Evolutionary conservation across 2,329 filamentous ascomycete species (phyloP), one percentile per base, ranked within the genome.

Genomic region (Tolypocladium tundrense): DNA sequence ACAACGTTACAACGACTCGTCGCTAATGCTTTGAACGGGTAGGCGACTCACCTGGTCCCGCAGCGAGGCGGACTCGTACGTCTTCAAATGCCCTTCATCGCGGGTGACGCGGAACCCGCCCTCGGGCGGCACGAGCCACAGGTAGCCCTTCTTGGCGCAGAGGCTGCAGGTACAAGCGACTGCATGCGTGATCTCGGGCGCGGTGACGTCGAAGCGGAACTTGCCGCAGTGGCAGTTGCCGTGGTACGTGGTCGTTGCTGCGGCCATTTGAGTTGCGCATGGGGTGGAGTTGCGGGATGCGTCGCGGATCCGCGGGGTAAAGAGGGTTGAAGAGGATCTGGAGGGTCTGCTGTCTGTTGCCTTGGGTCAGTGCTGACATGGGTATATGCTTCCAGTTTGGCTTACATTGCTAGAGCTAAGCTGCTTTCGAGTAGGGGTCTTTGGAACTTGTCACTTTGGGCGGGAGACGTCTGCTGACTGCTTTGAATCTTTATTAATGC

Each of bases 161-260:
- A 66, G 61, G 3, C 53, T 59, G 55, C 68, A 70, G 27, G 58
- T 41, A 56, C 68, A 71, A 1, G 60, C 43, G 0, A 61, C 57
- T 0, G 61, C 60, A 0, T 55, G 40, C 3, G 41, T 56, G 27
- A 60, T 60, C 4, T 60, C 52, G 1, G 61, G 55, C 2, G 60
- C 8, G 3, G 54, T 19, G 3, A 70, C 9, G 33, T 65, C 61
- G 35, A 64, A 70, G 37, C 67, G 67, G 45, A 66, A 68, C 4
- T 54, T 52, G 4, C 67, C 69, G 58, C 69, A 70, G 58, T 70
- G 67, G 57, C 69, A 70, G 57, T 70, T 69, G 19, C 67, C 67
- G 33, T 54, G 31, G 41, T 62, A 59, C 1, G 57, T 31, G 3
- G 19, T 41, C 24, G 14, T 54, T 16, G 19, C 21, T 19, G 6